phyloP scores from a whole-genome alignment of 2,329 filamentous ascomycete genomes.

The Alternaria incomplexa region DNA sequence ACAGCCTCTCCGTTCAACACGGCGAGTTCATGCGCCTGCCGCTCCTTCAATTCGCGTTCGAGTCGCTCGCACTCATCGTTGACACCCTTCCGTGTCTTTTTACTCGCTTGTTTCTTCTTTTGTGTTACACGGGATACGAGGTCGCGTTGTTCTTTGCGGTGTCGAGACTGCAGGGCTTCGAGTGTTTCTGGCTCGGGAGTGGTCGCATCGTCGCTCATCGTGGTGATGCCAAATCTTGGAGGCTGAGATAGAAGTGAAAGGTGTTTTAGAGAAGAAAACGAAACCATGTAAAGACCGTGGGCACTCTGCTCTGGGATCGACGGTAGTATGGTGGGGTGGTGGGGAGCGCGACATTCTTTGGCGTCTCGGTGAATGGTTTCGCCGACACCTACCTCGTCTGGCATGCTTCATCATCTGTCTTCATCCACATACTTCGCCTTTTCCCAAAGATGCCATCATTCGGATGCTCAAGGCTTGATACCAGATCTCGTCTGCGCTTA shows the following conservation, averaged over 20 bases:
- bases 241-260: too few relatives aligned
- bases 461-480: not conserved
- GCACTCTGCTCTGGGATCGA: not conserved
- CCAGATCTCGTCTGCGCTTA: not conserved
- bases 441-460: not conserved
- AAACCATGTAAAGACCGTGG: conserved; percentile 15
- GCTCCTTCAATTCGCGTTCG: conserved; percentile 62
- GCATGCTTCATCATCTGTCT: not conserved
- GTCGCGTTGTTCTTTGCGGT: conserved; percentile 88
- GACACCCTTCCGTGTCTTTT: conserved; percentile 69
- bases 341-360: conserved; percentile 8
- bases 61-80: conserved; percentile 68
- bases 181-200: conserved; percentile 51
- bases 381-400: not conserved
- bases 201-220: conserved; percentile 14
- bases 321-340: conserved; percentile 12
- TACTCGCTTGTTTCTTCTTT: conserved; percentile 96
- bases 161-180: conserved; percentile 78
- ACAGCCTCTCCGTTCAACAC: conserved; percentile 41
- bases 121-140: conserved; percentile 84
- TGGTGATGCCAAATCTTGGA: too few relatives aligned
- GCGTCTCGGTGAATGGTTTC: conserved; percentile 7
- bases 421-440: not conserved
- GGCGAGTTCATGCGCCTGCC: conserved; percentile 59
- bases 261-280: too few relatives aligned